Conservation (phyloP, 805 yeast genomes). For the Candida corydali region DNA sequence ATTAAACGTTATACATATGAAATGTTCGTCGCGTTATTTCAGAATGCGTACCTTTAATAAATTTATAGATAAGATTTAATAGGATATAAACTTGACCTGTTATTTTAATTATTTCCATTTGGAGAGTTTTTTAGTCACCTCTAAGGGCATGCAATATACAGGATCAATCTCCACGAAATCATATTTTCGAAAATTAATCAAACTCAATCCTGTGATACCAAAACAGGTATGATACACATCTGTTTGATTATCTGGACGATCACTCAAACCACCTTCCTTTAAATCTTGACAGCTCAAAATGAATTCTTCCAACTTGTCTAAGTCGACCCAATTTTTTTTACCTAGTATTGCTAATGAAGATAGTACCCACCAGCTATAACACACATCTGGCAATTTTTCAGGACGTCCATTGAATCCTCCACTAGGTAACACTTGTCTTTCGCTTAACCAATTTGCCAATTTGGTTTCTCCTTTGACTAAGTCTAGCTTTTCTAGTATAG, state of each 20-base stretch:
- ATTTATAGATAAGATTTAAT: too few species aligned
- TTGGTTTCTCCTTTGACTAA: constrained; percentile 34
- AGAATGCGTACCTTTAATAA: too few species aligned
- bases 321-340: constrained; percentile 75
- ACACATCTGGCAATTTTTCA: constrained; percentile 93
- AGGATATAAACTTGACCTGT: too few species aligned
- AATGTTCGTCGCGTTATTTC: too few species aligned
- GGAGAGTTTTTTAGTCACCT: constrained; percentile 30
- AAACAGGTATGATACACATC: constrained; percentile 93
- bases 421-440: constrained; percentile 67
- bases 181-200: constrained; percentile 55
- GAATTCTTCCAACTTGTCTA: constrained; percentile 54
- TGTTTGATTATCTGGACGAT: constrained; percentile 83
- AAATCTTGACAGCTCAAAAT: constrained; percentile 76
- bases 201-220: constrained; percentile 82
- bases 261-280: constrained; percentile 85
- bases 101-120: constrained; percentile 36
- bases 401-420: constrained; percentile 98
- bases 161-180: constrained; percentile 72
- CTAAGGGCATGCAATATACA: constrained; percentile 75
- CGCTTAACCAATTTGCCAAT: constrained; percentile 84
- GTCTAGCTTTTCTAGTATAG: constrained; percentile 60
- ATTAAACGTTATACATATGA: background rate
- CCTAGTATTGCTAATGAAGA: constrained; percentile 67
- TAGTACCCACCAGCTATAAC: constrained; percentile 97